A percentile compares a stretch with the other conserved stretches of the same genome.
phyloP scores from a whole-genome alignment of 495 filamentous ascomycete species.

The Trypethelium eluteriae region DNA sequence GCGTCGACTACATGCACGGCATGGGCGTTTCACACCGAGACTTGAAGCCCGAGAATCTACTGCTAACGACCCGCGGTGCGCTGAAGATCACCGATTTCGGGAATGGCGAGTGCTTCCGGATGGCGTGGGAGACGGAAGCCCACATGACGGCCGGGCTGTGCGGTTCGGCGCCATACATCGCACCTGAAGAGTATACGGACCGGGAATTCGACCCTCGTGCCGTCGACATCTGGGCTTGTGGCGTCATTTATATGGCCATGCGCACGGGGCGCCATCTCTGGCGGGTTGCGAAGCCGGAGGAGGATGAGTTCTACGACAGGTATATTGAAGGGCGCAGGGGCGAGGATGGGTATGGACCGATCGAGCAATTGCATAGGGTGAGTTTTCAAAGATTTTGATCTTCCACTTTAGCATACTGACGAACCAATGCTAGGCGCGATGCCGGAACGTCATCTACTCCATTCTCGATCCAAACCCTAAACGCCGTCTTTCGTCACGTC shows the following conservation, averaged over 20 bases:
- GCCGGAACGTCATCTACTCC: conserved; percentile 97
- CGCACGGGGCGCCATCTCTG: conserved; percentile 91
- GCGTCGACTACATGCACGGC: conserved; percentile 98
- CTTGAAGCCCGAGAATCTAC: conserved; percentile 92
- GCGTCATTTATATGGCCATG: conserved; percentile 99
- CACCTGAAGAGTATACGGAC: conserved; percentile 91
- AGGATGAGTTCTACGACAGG: conserved; percentile 92
- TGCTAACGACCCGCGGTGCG: conserved; percentile 86
- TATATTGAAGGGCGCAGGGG: conserved; percentile 88
- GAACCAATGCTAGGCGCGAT: conserved; percentile 62
- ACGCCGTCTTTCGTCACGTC: conserved; percentile 88
- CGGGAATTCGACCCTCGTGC: conserved; percentile 94
- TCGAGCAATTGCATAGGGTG: conserved; percentile 92
- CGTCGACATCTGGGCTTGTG: conserved; percentile 95
- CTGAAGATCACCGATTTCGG: conserved; percentile 99
- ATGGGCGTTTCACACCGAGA: conserved; percentile 99
- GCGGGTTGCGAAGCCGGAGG: conserved; percentile 89
- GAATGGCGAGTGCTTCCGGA: conserved; percentile 98
- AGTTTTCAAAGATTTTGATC: conserved; percentile 33
- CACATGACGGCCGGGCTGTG: conserved; percentile 97
- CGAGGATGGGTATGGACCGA: conserved; percentile 91
- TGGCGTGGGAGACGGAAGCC: conserved; percentile 97
- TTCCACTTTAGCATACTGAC: conserved; percentile 34
- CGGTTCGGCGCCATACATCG: conserved; percentile 94
- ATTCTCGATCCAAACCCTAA: conserved; percentile 92